Base-by-base conservation (phyloP, 176 grass and related monocot genomes). In the Miscanthus lutarioriparius region DNA sequence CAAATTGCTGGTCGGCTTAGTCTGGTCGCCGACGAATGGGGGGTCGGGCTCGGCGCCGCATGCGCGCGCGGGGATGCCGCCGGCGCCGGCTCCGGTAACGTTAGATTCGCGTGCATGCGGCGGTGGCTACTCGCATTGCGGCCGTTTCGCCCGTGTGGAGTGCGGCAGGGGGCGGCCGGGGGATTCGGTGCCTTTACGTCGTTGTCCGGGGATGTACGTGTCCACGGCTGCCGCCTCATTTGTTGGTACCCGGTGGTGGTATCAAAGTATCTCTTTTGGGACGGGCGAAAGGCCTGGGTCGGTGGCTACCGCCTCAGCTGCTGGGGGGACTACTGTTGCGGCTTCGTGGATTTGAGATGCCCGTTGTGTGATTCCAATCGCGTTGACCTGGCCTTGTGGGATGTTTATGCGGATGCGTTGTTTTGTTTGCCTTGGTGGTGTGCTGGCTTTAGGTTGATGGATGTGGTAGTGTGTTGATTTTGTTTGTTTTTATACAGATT, bases 21-120 rank as follows among this genome's bases (percentile, higher is more conserved):
- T 16, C 27, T 33, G 1, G 5, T 13, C 62, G 27, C 38, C 39
- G 77, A 10, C 23, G 62, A 43, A 5, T 39, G 70, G 15, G 56
- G 7, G 78, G 17, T 2, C 32, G 40, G 13, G 77, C 10, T 19
- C 26, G 63, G 68, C 22, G 36, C 32, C 16, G 33, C 17, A n/a
- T n/a, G n/a, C n/a, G n/a, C n/a, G n/a, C n/a, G n/a, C n/a, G n/a
- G n/a, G n/a, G n/a, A n/a, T n/a, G n/a, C n/a, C 16, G 33, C 17
- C 59, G 63, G 16, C 45, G 37, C 10, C 11, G 20, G 13, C 10
- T 28, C 19, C 33, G 23, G 1, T 2, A 2, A 27, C 36, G 56
- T 70, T 64, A 65, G 89, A 84, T 91, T 84, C 53, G 49, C 14
- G 70, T 81, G 89, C 85, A 84, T 80, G 76, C 70, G 32, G 76